Evolutionary conservation across 176 grass and related monocot genomes (phyloP), one percentile per base, ranked within the genome.

Genomic region (Oryza brachyantha): DNA sequence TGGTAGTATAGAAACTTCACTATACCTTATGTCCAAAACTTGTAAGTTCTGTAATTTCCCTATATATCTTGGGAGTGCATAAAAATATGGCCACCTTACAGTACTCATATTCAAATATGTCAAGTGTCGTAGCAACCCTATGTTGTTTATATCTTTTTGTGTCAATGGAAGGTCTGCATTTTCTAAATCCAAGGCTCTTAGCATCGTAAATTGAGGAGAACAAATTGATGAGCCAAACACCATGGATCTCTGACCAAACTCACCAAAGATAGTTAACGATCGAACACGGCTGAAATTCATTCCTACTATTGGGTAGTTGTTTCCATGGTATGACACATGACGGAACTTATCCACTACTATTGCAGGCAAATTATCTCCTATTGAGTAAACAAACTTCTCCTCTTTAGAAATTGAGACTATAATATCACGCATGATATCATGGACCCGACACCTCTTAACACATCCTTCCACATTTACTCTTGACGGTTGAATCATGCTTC

Each of bases 401-500:
- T 80, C 58, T 29, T 21, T 73, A 4, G 69, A 63, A 28, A 82
- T 52, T 0, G 68, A 64, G 2, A 82, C 22, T 11, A 38, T 52
- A 41, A 64, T 50, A 64, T 82, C 79, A 8, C 58, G 29, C 0
- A 64, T 4, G 0, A 82, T 82, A 72, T 82, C 79, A 82, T 82
- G 79, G 4, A 82, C 41, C 1, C 41, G 69, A 3, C 68, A 72
- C 0, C 79, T 82, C n/a, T 73, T 82, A 8, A 40, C 22, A 28
- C 0, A 1, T 29, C 80, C 60, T 50, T 74, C 31, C 1, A 65
- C 3, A 28, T 35, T 54, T 22, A 65, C 9, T 25, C 1, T 73
- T 75, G 72, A 43, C 22, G 70, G 70, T 4, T 57, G 42, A 54
- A 83, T 75, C 80, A 83, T 66, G 10, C 80, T 83, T 66, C 61